Base-by-base conservation (phyloP, 2,329 filamentous ascomycete genomes). In the Daldinia sp. region DNA sequence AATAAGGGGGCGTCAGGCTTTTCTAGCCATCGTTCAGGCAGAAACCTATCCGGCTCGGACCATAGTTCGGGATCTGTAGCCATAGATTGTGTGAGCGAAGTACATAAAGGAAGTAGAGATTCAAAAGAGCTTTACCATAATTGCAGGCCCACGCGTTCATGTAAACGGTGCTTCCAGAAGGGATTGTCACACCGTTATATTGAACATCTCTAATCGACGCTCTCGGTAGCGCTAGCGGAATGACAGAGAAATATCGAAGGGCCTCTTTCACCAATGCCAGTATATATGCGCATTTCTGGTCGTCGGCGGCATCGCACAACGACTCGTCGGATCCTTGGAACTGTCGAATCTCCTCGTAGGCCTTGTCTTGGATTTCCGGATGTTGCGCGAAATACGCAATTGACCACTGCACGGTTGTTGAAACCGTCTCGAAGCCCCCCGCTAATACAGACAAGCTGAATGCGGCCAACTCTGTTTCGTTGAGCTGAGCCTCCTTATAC, bases 401-500 rank as follows among this genome's bases (percentile, higher is more conserved):
- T 10, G 89, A 88, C 89, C 93, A 92, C 71, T 93, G 89, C 8
- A 94, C 78, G 64, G 93, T 94, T 9, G 88, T 90, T 0, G 92
- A 90, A 1, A 95, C 89, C 0, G 92, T 95, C 73, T 95, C 92
- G 13, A 94, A 84, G 15, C 92, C 92, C 0, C 90, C 92, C 1
- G 89, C 91, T 0, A 94, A 89, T 86, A 94, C 93, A 21, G 90
- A 93, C 21, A 95, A 77, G 73, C 91, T 92, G 68, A 95, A 92
- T 2, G 90, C 91, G 76, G 90, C 92, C 50, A 94, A 83, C 75
- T 94, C 92, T 10, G 86, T 89, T 9, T 76, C 74, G 32, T 75
- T 80, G 0, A 83, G 70, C 63, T 75, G 73, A 3, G 73, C 81
- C 35, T 83, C 79, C 1, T 80, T 78, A 30, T 79, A 72, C 48